phyloP scores from a whole-genome alignment of 768 basidiomycete genomes.

The Mrakia frigida region DNA sequence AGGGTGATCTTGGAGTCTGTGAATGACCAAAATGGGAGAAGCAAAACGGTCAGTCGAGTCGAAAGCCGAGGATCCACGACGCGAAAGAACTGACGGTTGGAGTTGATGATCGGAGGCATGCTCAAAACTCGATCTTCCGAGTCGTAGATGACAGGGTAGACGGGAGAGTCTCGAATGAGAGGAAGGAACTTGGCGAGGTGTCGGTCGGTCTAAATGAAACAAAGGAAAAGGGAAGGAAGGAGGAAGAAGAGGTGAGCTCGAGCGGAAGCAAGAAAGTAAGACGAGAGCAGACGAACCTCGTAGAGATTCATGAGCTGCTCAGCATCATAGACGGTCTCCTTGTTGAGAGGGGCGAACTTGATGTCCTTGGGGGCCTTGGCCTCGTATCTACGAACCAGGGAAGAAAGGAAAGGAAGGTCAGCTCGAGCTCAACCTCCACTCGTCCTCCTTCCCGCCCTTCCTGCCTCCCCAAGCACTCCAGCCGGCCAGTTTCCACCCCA shows the following conservation, averaged over 20 bases:
- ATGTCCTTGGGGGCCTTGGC: slow-evolving; percentile 65
- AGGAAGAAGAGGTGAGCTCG: slow-evolving; percentile 3
- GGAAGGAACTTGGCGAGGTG: slow-evolving; percentile 81
- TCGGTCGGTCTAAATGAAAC: slow-evolving; percentile 66
- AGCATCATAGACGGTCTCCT: slow-evolving; percentile 70
- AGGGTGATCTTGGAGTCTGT: slow-evolving; percentile 85
- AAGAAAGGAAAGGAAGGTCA: too few species aligned
- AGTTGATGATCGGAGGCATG: slow-evolving; percentile 98
- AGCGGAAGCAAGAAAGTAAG: neutral
- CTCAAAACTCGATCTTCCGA: slow-evolving; percentile 77
- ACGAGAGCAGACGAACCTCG: slow-evolving; percentile 57
- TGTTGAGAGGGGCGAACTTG: slow-evolving; percentile 82
- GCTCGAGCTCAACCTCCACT: too few species aligned
- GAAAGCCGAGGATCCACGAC: neutral
- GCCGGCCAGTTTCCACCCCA: neutral
- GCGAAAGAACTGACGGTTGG: slow-evolving; percentile 52
- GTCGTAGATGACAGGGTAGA: slow-evolving; percentile 98
- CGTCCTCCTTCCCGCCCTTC: too few species aligned
- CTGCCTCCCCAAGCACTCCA: too few species aligned
- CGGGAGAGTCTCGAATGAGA: slow-evolving; percentile 89
- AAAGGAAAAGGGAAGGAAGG: neutral
- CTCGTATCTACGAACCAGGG: slow-evolving; percentile 38
- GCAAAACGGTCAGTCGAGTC: neutral
- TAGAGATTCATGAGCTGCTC: slow-evolving; percentile 89
- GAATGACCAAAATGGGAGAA: neutral